Evolutionary conservation across 345 rosid species (phyloP), one percentile per base, ranked within the genome.

Genomic region (Boechera divaricarpa): DNA sequence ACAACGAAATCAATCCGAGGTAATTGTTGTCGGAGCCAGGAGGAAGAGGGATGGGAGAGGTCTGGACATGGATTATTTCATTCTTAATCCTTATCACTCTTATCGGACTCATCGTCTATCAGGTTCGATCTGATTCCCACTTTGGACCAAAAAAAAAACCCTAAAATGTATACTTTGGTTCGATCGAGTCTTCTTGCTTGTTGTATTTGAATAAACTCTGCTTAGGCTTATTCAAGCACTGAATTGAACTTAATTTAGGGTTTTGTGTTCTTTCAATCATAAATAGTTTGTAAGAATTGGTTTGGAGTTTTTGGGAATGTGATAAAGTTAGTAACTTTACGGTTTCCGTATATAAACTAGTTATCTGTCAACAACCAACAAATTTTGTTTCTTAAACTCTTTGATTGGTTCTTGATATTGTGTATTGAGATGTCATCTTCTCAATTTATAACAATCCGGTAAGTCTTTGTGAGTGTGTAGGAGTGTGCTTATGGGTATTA

Each of bases 61-160:
- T 93, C 10, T 88, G 66, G 72, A 77, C 84, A 42, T 93, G 98
- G 98, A 81, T 91, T 12, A 70, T 84, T 72, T 89, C 97, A 62
- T 88, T 93, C 87, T 86, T 93, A 86, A 36, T 83, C 76, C 83
- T 86, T 69, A 83, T 89, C 10, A 83, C 92, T 63, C 86, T 91
- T 62, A 57, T 89, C 18, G 87, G 85, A 31, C 66, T 93, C 67
- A 78, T 93, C 54, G 89, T 89, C 45, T 89, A 85, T 59, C 98
- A 93, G 98, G 97, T 93, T 59, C 79, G 52, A 48, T 49, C 29
- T 1, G 2, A n/a, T 73, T 26, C 49, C 6, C 2, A 39, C 4
- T 62, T 39, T 53, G 54, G 42, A 39, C 18, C 10, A 6, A n/a
- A 21, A 61, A 11, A 12, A 0, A 63, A 55, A 24, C 9, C 56